Evolutionary conservation across 169 alveolate genomes (phyloP).

Genomic region (Cryptosporidium parvum): DNA sequence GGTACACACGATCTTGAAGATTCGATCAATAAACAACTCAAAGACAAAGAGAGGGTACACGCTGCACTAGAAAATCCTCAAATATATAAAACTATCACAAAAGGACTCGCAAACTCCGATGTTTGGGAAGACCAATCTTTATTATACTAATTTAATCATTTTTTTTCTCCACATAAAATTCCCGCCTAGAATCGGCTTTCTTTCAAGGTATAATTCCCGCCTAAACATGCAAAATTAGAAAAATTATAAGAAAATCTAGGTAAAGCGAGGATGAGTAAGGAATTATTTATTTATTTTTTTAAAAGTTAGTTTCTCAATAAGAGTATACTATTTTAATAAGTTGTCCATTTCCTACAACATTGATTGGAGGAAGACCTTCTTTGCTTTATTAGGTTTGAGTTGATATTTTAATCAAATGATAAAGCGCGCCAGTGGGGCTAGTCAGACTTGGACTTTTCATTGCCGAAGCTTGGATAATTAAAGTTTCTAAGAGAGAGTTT

Average conservation of each 20-base stretch:
- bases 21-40: constrained; percentile 93
- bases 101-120: constrained; percentile 66
- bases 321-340: neutral
- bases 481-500: constrained; percentile 27
- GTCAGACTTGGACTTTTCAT: constrained; percentile 12
- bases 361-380: neutral
- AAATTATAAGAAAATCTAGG: neutral
- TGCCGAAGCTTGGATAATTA: neutral
- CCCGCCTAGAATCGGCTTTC: neutral
- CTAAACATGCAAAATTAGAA: constrained; percentile 8
- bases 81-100: constrained; percentile 84
- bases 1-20: constrained; percentile 92
- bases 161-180: neutral
- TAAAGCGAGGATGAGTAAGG: neutral
- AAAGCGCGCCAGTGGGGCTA: neutral
- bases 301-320: neutral
- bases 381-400: neutral
- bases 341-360: neutral
- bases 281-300: neutral
- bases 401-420: neutral
- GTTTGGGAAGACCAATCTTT: constrained; percentile 42
- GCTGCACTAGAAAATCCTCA: constrained; percentile 95
- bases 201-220: neutral
- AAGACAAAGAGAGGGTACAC: constrained; percentile 96
- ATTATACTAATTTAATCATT: constrained; percentile 10